These are phyloP conservation scores for Neurospora sp. DNA, from an alignment of 495 filamentous ascomycete genomes.

Conservation along the genomic window DNA sequence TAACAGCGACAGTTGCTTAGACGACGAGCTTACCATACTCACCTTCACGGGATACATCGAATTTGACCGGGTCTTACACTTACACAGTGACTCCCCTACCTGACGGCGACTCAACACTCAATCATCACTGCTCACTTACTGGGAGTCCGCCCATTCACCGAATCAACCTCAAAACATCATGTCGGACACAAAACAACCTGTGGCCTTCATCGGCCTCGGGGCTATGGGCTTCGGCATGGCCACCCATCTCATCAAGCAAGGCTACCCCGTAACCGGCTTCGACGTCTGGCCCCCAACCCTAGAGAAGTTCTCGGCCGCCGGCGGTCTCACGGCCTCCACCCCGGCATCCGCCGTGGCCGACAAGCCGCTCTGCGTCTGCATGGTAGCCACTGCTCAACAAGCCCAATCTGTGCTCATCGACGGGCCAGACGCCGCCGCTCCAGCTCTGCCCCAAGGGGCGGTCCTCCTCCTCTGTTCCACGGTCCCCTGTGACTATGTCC, in stretches of 20 bases:
- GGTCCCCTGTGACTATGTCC: conserved; percentile 56
- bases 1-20: background rate
- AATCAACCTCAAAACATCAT: conserved; percentile 6
- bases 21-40: background rate
- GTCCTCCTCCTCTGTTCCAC: conserved; percentile 67
- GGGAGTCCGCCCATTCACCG: background rate
- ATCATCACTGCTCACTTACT: background rate
- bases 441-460: conserved; percentile 45
- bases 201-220: conserved; percentile 76
- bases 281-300: conserved; percentile 67
- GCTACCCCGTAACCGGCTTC: conserved; percentile 61
- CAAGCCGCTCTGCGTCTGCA: conserved; percentile 57
- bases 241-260: conserved; percentile 59
- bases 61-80: background rate
- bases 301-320: conserved; percentile 56
- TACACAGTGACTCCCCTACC: background rate
- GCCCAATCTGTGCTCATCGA: conserved; percentile 57
- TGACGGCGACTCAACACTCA: background rate
- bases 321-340: conserved; percentile 51
- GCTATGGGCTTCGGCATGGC: conserved; percentile 90
- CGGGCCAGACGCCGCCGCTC: conserved; percentile 45
- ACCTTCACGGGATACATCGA: background rate
- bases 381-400: conserved; percentile 72
- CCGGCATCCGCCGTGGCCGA: conserved; percentile 53
- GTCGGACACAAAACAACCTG: conserved; percentile 36